phyloP scores from a whole-genome alignment of 2,329 filamentous ascomycete genomes.

The Neopestalotiopsis clavispora region DNA sequence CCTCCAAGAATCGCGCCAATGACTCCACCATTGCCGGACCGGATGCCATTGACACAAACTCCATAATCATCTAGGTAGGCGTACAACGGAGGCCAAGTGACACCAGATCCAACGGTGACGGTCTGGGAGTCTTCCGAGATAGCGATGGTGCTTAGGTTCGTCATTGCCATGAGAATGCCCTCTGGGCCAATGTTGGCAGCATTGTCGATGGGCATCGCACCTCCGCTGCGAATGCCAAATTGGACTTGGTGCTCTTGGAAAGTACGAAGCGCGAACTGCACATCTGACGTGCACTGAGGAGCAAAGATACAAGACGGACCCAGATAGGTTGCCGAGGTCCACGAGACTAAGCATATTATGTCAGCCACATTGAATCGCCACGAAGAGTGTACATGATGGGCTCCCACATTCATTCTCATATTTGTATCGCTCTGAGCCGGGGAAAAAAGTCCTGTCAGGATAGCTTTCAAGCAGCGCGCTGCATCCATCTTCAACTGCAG shows the following conservation, averaged over 20 bases:
- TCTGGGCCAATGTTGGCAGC: conserved; percentile 5
- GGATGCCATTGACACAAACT: not conserved
- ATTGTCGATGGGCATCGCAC: conserved; percentile 2
- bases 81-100: not conserved
- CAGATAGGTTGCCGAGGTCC: not conserved
- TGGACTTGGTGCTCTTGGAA: conserved; percentile 1
- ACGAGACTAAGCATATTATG: not conserved
- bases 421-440: not conserved
- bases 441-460: not conserved
- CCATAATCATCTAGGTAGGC: not conserved
- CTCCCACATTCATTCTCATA: conserved; percentile 6
- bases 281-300: not conserved
- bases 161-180: not conserved
- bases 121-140: not conserved
- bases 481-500: not conserved
- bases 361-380: not conserved
- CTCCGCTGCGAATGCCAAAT: conserved; percentile 4
- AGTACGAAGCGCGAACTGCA: not conserved
- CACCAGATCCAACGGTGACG: not conserved
- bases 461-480: not conserved
- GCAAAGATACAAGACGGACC: conserved; percentile 4
- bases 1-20: not conserved
- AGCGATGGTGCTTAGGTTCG: not conserved
- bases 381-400: not conserved
- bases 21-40: not conserved